phyloP scores from a whole-genome alignment of 2,329 filamentous ascomycete genomes.

The Sphaerulina vaccinii region DNA sequence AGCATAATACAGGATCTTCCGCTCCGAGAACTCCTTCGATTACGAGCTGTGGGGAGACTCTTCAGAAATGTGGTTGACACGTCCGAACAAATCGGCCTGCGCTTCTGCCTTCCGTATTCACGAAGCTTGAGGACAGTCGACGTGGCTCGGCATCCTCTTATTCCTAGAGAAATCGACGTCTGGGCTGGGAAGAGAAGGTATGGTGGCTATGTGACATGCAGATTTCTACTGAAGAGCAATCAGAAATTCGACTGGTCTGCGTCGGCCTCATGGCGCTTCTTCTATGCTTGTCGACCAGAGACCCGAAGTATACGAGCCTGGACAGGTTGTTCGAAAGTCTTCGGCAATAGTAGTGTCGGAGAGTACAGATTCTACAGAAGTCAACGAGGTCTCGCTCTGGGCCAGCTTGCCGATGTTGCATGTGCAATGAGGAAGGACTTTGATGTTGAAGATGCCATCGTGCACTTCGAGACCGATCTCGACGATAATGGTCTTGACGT shows the following conservation, averaged over 20 bases:
- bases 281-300: constrained; percentile 13
- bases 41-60: constrained; percentile 2
- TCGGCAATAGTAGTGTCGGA: constrained; percentile 12
- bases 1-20: constrained; percentile 16
- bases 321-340: constrained; percentile 16
- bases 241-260: constrained; percentile 5
- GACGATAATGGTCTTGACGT: constrained; percentile 4
- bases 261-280: constrained; percentile 11
- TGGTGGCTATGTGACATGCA: constrained; percentile 9
- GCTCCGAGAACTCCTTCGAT: constrained; percentile 4
- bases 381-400: constrained; percentile 8
- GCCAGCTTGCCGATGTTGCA: constrained; percentile 14
- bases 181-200: constrained; percentile 7
- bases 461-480: constrained; percentile 17
- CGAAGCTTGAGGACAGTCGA: constrained; percentile 2
- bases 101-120: constrained; percentile 12
- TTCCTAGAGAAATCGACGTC: constrained; percentile 14
- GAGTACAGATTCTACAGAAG: constrained; percentile 11
- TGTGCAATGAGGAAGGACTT: constrained; percentile 13
- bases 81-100: constrained; percentile 10
- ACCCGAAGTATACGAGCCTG: constrained; percentile 17
- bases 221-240: constrained; percentile 5
- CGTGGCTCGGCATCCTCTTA: constrained; percentile 10
- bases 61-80: constrained; percentile 14
- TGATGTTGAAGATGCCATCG: constrained; percentile 13